phyloP scores from a whole-genome alignment of 2,329 filamentous ascomycete genomes.

The Hypoxylon sp. region DNA sequence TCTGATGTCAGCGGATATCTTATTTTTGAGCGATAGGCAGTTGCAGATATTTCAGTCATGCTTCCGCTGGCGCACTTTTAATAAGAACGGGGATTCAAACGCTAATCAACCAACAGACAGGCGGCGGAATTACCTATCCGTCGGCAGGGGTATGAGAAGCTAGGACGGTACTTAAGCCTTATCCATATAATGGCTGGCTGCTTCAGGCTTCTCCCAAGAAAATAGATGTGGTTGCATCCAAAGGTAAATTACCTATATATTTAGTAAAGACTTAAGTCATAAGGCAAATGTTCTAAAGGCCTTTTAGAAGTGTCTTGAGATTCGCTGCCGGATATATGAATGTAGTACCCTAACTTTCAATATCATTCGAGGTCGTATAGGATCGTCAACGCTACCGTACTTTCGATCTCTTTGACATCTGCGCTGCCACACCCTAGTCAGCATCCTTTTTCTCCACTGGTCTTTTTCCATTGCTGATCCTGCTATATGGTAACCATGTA shows the following conservation, averaged over 20 bases:
- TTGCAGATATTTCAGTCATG: background rate
- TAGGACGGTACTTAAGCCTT: conserved; percentile 7
- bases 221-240: background rate
- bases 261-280: background rate
- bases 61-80: conserved; percentile 1
- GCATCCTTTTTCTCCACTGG: conserved; percentile 33
- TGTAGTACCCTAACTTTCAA: background rate
- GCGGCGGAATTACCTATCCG: background rate
- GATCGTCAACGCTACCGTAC: conserved; percentile 32
- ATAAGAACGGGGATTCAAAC: background rate
- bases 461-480: conserved; percentile 29
- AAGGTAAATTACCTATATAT: background rate
- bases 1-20: conserved; percentile 11
- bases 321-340: background rate
- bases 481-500: conserved; percentile 1
- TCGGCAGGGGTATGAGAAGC: background rate
- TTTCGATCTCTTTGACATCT: conserved; percentile 24
- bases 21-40: conserved; percentile 12
- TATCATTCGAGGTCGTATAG: conserved; percentile 9
- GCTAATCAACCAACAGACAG: conserved; percentile 6
- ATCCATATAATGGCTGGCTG: background rate
- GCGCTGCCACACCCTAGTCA: conserved; percentile 22
- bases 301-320: background rate
- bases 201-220: background rate
- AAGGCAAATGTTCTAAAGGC: background rate